Base-by-base conservation (phyloP, 208 protist species). In the Acanthamoeba quina region DNA sequence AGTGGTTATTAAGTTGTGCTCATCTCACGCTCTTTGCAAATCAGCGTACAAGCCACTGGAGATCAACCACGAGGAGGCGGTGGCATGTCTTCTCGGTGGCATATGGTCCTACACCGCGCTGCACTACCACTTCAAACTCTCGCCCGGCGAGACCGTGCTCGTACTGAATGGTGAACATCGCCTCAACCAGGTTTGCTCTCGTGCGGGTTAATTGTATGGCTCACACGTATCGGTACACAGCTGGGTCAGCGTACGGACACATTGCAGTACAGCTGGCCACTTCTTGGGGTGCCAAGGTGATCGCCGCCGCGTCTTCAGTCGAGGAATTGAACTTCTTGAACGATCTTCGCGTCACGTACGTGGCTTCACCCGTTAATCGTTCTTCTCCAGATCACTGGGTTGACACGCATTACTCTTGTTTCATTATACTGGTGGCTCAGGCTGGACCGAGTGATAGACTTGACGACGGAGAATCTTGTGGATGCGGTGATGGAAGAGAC, bases 31-130 rank as follows among this genome's bases (percentile, higher is more conserved):
- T 11, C 24, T 31, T 58, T 58, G 24, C 9, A n/a, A n/a, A n/a
- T 41, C 6, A 90, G 83, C 37, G 3, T 52, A 44, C 24, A 90
- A 90, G 60, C 83, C 83, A 17, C 34, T 70, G 47, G 83, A 90
- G 31, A 90, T 90, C 83, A 90, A 70, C 44, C 60, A 72, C 31
- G 83, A 90, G 15, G 83, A 90, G 31, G 83, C 83, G 6, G 83
- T 70, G 60, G 83, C 56, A 4, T 41, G 56, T 29, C 29, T 90
- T 34, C 52, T 90, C 29, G 83, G 83, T 31, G 83, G 83, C 24
- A 70, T 90, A 13, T 70, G 83, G 60, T 21, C 83, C 83, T 90
- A 90, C 83, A 90, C 83, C 9, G 83, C 83, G 19, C 37, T 90
- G 83, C 83, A 90, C 31, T 90, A 90, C 44, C 83, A 90, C 37